phyloP scores from a whole-genome alignment of 2,329 filamentous ascomycete species.

The Ophiognomonia clavigignenti-juglandacearum region DNA sequence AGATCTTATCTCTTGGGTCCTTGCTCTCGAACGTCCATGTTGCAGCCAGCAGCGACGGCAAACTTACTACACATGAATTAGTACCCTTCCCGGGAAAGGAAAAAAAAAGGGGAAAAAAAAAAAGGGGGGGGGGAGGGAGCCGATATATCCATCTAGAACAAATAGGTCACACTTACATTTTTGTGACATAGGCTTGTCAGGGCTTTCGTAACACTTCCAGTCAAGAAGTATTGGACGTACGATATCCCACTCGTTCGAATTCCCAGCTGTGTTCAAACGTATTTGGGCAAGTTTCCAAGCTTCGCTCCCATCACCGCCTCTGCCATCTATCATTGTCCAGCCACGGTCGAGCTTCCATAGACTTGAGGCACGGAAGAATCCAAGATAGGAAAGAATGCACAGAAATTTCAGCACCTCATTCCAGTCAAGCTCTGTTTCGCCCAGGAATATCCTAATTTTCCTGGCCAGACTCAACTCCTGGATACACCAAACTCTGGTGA shows the following conservation, averaged over 20 bases:
- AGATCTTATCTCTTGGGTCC: constrained; percentile 10
- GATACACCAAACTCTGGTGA: constrained; percentile 4
- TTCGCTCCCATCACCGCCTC: constrained; percentile 6
- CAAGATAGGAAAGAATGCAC: not conserved
- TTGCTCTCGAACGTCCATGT: constrained; percentile 12
- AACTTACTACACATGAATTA: not conserved
- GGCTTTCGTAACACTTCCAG: not conserved
- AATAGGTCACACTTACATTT: not conserved
- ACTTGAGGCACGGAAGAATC: constrained; percentile 5
- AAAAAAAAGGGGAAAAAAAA: too few relatives aligned
- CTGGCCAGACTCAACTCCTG: not conserved
- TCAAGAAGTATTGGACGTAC: constrained; percentile 1
- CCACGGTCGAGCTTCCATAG: constrained; percentile 4
- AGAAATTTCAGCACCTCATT: constrained; percentile 5
- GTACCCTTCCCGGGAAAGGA: too few relatives aligned
- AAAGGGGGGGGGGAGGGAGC: too few relatives aligned
- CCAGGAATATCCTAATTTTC: constrained; percentile 7
- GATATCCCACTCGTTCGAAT: constrained; percentile 1
- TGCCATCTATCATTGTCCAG: constrained; percentile 4
- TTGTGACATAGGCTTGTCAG: not conserved
- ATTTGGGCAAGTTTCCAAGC: constrained; percentile 9
- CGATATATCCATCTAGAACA: not conserved
- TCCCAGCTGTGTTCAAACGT: not conserved
- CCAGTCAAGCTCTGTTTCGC: constrained; percentile 7
- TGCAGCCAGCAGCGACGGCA: constrained; percentile 1